Conservation (phyloP, 1,284 basidiomycete genomes). For the Cyathus pygmaeus region DNA sequence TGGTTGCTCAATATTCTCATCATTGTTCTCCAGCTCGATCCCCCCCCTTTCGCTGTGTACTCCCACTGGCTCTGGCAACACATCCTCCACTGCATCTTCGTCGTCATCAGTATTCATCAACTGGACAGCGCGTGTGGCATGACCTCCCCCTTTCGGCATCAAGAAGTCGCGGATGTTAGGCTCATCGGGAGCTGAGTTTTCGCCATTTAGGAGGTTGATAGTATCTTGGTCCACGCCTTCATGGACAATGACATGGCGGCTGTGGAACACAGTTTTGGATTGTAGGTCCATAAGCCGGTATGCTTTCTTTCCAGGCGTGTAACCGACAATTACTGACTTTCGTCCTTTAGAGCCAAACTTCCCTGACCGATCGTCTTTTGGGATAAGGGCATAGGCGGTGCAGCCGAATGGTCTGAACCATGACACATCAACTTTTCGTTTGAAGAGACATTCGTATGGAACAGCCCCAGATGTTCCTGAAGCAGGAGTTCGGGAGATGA, state of each 20-base stretch:
- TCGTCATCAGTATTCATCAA: background rate
- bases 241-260: constrained; percentile 29
- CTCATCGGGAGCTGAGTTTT: too few relatives aligned
- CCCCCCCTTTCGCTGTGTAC: too few relatives aligned
- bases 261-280: constrained; percentile 14
- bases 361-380: constrained; percentile 17
- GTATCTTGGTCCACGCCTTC: constrained; percentile 7
- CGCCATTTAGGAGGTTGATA: background rate
- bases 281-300: constrained; percentile 21
- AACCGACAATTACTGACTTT: constrained; percentile 24
- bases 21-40: too few relatives aligned
- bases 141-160: background rate
- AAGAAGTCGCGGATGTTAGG: background rate
- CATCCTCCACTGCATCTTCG: background rate
- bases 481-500: constrained; percentile 17
- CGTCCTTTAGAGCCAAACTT: constrained; percentile 20
- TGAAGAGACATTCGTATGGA: constrained; percentile 19
- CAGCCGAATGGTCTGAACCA: constrained; percentile 22
- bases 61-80: too few relatives aligned
- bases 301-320: constrained; percentile 17
- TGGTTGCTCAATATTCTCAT: too few relatives aligned
- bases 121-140: background rate
- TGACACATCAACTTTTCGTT: constrained; percentile 13
- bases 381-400: constrained; percentile 18
- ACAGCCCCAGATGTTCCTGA: constrained; percentile 2